phyloP scores from a whole-genome alignment of 1,284 basidiomycete genomes.

The Fomitopsis schrenkii region DNA sequence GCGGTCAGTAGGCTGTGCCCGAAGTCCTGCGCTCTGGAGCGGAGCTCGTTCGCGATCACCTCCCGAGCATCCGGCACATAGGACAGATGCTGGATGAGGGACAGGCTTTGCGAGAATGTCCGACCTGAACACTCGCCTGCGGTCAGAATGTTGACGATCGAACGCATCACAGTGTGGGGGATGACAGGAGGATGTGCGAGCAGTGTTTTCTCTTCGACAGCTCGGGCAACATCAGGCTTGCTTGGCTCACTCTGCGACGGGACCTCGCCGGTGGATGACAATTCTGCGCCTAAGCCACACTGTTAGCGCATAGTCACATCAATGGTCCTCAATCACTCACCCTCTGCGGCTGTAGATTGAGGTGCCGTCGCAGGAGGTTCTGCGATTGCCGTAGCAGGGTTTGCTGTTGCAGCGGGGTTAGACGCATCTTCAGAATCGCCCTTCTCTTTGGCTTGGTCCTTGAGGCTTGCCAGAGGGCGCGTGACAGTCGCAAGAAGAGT shows the following conservation, averaged over 20 bases:
- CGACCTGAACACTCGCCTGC: slow-evolving; percentile 92
- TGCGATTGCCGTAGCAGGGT: not conserved
- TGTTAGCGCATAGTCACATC: not conserved
- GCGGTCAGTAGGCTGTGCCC: slow-evolving; percentile 72
- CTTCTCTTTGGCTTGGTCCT: slow-evolving; percentile 42
- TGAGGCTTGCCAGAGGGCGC: slow-evolving; percentile 68
- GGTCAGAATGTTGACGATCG: slow-evolving; percentile 93
- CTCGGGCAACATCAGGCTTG: slow-evolving; percentile 25
- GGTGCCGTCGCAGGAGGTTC: slow-evolving; percentile 7
- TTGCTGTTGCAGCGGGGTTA: slow-evolving; percentile 3
- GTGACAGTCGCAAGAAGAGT: slow-evolving; percentile 83
- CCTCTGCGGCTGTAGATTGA: not conserved
- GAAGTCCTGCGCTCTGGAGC: slow-evolving; percentile 80
- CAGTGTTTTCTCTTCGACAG: slow-evolving; percentile 59
- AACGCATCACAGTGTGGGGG: slow-evolving; percentile 74
- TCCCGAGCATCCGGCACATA: slow-evolving; percentile 84
- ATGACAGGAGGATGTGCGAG: slow-evolving; percentile 76
- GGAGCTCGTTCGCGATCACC: slow-evolving; percentile 83
- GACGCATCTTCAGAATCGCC: slow-evolving; percentile 7
- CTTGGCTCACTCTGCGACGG: not conserved
- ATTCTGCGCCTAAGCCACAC: not conserved
- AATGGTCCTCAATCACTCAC: not conserved
- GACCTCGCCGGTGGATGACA: not conserved
- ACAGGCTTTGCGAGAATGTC: slow-evolving; percentile 88
- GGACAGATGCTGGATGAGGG: slow-evolving; percentile 87